Percentiles rank a stretch among this genome's conserved stretches.
Evolutionary conservation across 768 basidiomycete species (phyloP).

Genomic region (Pseudohyphozyma bogoriensis): DNA sequence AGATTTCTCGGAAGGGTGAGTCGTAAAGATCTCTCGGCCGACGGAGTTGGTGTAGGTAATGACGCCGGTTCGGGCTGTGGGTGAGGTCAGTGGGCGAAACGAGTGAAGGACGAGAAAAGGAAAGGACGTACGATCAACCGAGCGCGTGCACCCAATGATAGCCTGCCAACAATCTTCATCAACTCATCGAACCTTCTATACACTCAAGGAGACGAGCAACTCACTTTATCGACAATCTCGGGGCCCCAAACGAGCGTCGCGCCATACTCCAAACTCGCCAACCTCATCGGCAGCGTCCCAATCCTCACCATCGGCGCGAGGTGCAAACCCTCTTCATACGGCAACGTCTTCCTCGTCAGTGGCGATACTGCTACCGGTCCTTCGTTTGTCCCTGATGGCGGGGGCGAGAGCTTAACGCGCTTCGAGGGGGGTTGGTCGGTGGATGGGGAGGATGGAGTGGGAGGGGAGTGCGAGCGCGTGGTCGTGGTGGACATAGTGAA

Average conservation of each 20-base stretch:
- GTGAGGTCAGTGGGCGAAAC: not conserved
- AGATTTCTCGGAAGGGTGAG: conserved; percentile 87
- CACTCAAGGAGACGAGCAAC: too few relatives aligned
- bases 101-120: not conserved
- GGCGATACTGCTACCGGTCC: conserved; percentile 34
- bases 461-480: not conserved
- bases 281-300: conserved; percentile 24
- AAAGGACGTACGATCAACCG: conserved; percentile 67
- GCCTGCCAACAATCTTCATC: too few relatives aligned
- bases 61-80: conserved; percentile 49
- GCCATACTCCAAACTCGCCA: conserved; percentile 62
- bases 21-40: conserved; percentile 79
- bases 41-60: conserved; percentile 71
- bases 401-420: conserved; percentile 40
- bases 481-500: not conserved
- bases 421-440: conserved; percentile 40
- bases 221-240: conserved; percentile 92
- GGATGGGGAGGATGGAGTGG: not conserved
- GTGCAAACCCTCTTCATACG: conserved; percentile 81
- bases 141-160: conserved; percentile 70
- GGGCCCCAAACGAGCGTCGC: conserved; percentile 76
- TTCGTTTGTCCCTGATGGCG: not conserved
- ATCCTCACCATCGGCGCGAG: conserved; percentile 87
- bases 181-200: too few relatives aligned
- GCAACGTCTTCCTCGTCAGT: conserved; percentile 47